Percentiles rank a stretch among this genome's conserved stretches.
Conservation (phyloP, 163 green algal species). For the Scenedesmus sp. region DNA sequence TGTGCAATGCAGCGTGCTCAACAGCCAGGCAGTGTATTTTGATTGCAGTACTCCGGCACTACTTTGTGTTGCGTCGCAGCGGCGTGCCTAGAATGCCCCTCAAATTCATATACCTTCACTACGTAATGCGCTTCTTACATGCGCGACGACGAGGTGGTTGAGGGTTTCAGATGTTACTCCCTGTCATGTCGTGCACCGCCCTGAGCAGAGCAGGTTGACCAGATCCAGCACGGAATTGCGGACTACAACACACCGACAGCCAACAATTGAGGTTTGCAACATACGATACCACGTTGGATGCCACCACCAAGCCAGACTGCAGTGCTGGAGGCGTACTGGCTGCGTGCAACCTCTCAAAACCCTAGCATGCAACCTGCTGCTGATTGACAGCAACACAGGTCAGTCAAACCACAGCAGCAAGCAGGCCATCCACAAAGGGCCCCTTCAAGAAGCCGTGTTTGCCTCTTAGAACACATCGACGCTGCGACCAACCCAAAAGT, state of each 20-base stretch:
- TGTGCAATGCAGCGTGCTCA: neutral
- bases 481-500: too few relatives aligned
- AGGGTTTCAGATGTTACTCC: neutral
- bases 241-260: neutral
- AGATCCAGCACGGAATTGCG: neutral
- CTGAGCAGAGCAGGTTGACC: neutral
- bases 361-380: too few relatives aligned
- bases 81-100: neutral
- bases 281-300: too few relatives aligned
- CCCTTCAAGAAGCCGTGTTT: too few relatives aligned
- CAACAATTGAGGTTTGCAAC: too few relatives aligned
- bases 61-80: neutral
- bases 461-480: too few relatives aligned
- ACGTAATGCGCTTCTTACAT: neutral
- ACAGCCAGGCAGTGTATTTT: neutral
- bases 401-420: too few relatives aligned
- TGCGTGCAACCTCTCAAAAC: too few relatives aligned
- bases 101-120: neutral
- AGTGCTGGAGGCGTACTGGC: too few relatives aligned
- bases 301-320: too few relatives aligned
- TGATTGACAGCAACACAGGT: too few relatives aligned
- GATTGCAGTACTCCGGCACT: neutral
- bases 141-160: neutral
- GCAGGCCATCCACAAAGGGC: too few relatives aligned
- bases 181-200: neutral